These are phyloP conservation scores for Astrothelium subdiscretum DNA, from an alignment of 495 filamentous ascomycete genomes.

Conservation along the genomic window DNA sequence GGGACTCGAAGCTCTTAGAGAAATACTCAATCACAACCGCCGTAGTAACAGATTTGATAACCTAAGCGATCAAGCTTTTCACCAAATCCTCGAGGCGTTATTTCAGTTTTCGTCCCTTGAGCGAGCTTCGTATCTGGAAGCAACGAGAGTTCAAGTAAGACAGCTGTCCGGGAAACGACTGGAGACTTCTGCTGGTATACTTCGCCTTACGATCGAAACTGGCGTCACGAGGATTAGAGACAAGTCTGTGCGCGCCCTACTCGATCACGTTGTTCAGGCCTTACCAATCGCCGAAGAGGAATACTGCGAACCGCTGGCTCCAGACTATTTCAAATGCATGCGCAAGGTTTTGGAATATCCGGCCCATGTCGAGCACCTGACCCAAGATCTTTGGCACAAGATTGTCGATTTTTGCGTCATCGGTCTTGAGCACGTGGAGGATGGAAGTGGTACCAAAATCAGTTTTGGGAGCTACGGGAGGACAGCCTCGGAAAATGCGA, in stretches of 20 bases:
- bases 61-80: slow-evolving; percentile 64
- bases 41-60: slow-evolving; percentile 40
- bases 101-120: slow-evolving; percentile 60
- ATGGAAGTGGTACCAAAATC: not conserved
- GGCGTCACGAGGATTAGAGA: slow-evolving; percentile 54
- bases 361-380: slow-evolving; percentile 68
- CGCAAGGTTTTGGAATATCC: slow-evolving; percentile 54
- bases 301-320: slow-evolving; percentile 58
- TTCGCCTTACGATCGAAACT: slow-evolving; percentile 58
- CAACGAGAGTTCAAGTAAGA: slow-evolving; percentile 37
- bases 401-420: slow-evolving; percentile 57
- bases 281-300: slow-evolving; percentile 50
- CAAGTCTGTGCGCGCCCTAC: slow-evolving; percentile 64
- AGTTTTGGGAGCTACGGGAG: not conserved
- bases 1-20: slow-evolving; percentile 43
- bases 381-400: slow-evolving; percentile 52
- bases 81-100: slow-evolving; percentile 69
- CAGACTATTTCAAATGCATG: slow-evolving; percentile 71
- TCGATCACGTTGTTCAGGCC: slow-evolving; percentile 71
- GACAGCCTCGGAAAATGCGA: not conserved
- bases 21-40: slow-evolving; percentile 50
- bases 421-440: slow-evolving; percentile 25
- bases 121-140: slow-evolving; percentile 48
- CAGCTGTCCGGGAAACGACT: slow-evolving; percentile 45
- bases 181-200: slow-evolving; percentile 54